A percentile compares a stretch with the other conserved stretches of the same genome.
Conservation (phyloP, 2,329 filamentous ascomycete genomes). For the Orbilia blumenaviensis region DNA sequence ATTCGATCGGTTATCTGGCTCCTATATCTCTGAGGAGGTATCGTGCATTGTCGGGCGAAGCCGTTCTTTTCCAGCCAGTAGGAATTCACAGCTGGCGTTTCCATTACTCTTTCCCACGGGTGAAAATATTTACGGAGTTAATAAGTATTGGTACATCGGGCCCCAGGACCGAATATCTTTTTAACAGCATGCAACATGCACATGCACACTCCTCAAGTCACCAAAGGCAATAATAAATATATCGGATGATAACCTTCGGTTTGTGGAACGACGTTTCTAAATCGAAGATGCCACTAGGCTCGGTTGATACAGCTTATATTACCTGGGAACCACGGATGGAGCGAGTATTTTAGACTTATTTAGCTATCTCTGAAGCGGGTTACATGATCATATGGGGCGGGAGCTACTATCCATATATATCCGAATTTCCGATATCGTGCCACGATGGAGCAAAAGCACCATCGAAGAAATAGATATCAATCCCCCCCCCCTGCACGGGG, state of each 20-base stretch:
- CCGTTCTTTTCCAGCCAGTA: not conserved
- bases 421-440: not conserved
- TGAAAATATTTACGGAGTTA: not conserved
- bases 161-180: not conserved
- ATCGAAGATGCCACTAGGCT: not conserved
- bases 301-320: not conserved
- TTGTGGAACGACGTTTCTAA: not conserved
- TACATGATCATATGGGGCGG: not conserved
- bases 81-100: not conserved
- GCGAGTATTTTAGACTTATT: too few species aligned
- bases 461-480: too few species aligned
- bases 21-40: not conserved
- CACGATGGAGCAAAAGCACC: not conserved
- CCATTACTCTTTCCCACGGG: not conserved
- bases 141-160: not conserved
- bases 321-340: too few species aligned
- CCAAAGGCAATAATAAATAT: not conserved
- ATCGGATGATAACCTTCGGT: slow-evolving; percentile 6
- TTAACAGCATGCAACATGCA: not conserved
- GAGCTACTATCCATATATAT: not conserved
- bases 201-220: not conserved
- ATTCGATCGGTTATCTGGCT: not conserved
- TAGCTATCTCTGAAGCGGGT: too few species aligned
- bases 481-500: not conserved
- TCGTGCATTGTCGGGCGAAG: not conserved